Conservation (phyloP, 2,329 filamentous ascomycete genomes). For the Colletotrichum spinosum region DNA sequence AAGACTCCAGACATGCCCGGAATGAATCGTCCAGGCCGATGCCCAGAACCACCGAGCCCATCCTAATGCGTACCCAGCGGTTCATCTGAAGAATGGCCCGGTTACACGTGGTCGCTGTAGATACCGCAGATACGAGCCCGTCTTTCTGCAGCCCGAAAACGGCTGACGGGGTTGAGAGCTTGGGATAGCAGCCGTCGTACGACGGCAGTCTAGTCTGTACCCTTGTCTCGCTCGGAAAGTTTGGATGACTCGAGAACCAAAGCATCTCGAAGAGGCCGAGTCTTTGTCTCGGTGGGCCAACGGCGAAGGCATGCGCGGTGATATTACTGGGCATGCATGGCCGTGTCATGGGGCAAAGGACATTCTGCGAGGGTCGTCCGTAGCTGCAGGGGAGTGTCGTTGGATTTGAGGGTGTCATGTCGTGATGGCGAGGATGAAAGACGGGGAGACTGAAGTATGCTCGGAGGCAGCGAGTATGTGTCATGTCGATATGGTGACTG, state of each 20-base stretch:
- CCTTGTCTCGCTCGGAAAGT: conserved; percentile 3
- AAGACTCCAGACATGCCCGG: neutral
- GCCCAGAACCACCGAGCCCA: neutral
- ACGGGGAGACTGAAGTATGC: no score
- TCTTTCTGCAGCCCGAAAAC: conserved; percentile 12
- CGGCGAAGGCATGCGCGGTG: neutral
- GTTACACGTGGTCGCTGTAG: conserved; percentile 9
- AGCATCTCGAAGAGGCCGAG: neutral
- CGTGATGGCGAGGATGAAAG: no score
- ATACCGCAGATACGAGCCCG: conserved; percentile 14
- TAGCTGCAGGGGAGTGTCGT: no score
- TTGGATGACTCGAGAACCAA: conserved; percentile 4
- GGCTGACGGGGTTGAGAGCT: conserved; percentile 10
- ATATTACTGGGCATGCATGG: neutral
- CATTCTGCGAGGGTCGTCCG: no score
- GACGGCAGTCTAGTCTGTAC: neutral
- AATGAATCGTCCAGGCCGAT: neutral
- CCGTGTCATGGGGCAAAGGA: neutral
- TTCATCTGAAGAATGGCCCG: neutral
- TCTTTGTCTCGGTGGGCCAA: neutral
- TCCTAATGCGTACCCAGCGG: neutral
- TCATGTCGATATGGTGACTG: no score
- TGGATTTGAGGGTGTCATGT: no score
- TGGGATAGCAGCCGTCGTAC: conserved; percentile 2
- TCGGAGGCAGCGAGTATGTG: no score